These are phyloP conservation scores for Cryomyces minteri DNA, from an alignment of 495 filamentous ascomycete genomes.

Conservation along the genomic window DNA sequence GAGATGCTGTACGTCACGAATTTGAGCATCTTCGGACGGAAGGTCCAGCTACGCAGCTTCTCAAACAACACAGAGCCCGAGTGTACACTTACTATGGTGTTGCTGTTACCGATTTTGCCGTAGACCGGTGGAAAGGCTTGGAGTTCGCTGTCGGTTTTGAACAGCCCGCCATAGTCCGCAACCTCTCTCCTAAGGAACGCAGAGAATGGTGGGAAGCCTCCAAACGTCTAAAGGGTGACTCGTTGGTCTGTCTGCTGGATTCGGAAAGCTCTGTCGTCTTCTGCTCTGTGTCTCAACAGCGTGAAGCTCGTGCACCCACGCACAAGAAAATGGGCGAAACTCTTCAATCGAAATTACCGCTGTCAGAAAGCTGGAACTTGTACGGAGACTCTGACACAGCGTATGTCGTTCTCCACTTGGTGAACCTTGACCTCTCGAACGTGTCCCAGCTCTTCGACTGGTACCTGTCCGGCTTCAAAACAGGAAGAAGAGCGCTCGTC, in stretches of 20 bases:
- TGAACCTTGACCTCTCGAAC: not conserved
- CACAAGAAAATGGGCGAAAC: not conserved
- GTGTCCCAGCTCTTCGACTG: not conserved
- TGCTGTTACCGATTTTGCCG: constrained; percentile 17
- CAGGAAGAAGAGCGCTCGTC: constrained; percentile 26
- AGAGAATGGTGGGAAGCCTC: constrained; percentile 42
- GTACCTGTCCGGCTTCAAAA: not conserved
- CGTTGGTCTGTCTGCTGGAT: constrained; percentile 39
- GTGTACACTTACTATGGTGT: constrained; percentile 25
- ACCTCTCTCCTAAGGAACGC: constrained; percentile 17
- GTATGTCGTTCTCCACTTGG: not conserved
- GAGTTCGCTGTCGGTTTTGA: constrained; percentile 34
- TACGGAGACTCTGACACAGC: not conserved
- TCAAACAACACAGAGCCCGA: constrained; percentile 10
- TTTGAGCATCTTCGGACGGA: constrained; percentile 4
- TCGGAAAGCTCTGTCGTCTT: constrained; percentile 31
- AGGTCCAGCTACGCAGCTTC: not conserved
- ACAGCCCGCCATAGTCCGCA: constrained; percentile 28
- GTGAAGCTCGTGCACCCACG: not conserved
- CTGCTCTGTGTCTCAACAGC: constrained; percentile 26
- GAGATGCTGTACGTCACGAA: constrained; percentile 32
- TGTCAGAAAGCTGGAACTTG: not conserved
- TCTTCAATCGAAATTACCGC: not conserved
- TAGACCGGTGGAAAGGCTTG: constrained; percentile 32
- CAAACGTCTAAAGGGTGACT: constrained; percentile 35